Base-by-base conservation (phyloP, 495 filamentous ascomycete genomes). In the Immersiella caudata region DNA sequence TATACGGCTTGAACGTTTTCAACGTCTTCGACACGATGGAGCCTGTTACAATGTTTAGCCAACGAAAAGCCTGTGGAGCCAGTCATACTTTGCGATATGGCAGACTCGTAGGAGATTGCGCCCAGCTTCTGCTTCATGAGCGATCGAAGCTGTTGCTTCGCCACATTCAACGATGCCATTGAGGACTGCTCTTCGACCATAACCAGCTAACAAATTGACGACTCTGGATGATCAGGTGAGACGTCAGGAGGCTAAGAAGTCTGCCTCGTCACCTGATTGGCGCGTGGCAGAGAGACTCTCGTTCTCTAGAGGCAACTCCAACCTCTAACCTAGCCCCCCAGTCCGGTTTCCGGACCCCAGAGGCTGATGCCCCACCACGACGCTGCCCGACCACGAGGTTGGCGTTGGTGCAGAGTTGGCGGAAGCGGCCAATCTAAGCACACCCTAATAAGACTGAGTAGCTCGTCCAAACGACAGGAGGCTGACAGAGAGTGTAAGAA, bases 71-170 rank as follows among this genome's bases (percentile, higher is more conserved):
- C 14, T 54, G 36, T 55, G 26, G n/a, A 56, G 68, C 40, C 21
- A n/a, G 18, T 22, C 76, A 70, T 76, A 96, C 93, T 93, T 82
- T 96, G 92, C 65, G 76, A 77, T 50, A 72, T 67, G 49, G 92
- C 82, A 16, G 86, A 81, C 40, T 89, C 84, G 2, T 81, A 74
- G 14, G 89, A 76, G 58, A 95, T 65, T 18, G 73, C 75, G 22
- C 84, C 80, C 12, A 94, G 82, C 14, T 80, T 82, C 49, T 85
- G 82, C 67, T 89, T 91, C 81, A 95, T 90, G 54, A 82, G 77
- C 55, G 84, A 81, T 54, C 93, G 86, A 62, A 95, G 79, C 64
- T 92, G 89, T 71, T 88, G 88, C 80, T 96, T 96, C 26, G 89
- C 88, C 49, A 81, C 78, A 67, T 70, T 67, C 63, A 78, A 71